These are phyloP conservation scores for Chrysoporthe puriensis DNA, from an alignment of 2,329 filamentous ascomycete genomes.

Conservation along the genomic window DNA sequence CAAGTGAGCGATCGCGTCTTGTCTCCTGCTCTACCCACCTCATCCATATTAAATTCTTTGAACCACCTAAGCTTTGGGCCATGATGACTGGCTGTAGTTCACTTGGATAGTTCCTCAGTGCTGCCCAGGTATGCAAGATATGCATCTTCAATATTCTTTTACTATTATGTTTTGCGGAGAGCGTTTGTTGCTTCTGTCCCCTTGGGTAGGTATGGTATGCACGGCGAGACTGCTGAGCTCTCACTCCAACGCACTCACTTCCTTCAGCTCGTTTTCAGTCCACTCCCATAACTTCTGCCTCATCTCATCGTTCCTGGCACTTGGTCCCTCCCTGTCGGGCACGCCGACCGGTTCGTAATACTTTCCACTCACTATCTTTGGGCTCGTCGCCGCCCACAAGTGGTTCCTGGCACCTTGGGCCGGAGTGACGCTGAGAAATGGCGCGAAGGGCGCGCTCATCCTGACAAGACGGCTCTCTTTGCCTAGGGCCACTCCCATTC, in stretches of 20 bases:
- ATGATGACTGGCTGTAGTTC: too few relatives aligned
- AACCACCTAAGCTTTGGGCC: too few relatives aligned
- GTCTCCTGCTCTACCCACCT: too few relatives aligned
- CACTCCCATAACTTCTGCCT: constrained; percentile 27
- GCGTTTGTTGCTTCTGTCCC: too few relatives aligned
- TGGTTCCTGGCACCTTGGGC: constrained; percentile 43
- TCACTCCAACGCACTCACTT: not conserved
- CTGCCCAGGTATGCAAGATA: too few relatives aligned
- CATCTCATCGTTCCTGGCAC: constrained; percentile 32
- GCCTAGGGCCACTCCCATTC: constrained; percentile 31
- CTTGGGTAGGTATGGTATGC: too few relatives aligned
- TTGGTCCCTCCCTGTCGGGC: constrained; percentile 29
- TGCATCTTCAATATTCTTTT: too few relatives aligned
- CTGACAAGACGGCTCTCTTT: constrained; percentile 20
- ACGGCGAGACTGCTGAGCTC: too few relatives aligned
- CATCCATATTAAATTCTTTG: too few relatives aligned
- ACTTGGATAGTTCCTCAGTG: too few relatives aligned
- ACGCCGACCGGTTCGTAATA: constrained; percentile 43
- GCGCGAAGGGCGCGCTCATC: constrained; percentile 17
- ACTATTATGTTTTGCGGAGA: too few relatives aligned
- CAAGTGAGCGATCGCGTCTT: too few relatives aligned
- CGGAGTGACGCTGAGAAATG: constrained; percentile 29
- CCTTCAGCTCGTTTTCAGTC: constrained; percentile 36
- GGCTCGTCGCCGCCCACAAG: constrained; percentile 43
- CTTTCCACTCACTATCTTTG: constrained; percentile 36